These are phyloP conservation scores for Haberlea rhodopensis DNA, from an alignment of 257 asterid species.

Conservation along the genomic window DNA sequence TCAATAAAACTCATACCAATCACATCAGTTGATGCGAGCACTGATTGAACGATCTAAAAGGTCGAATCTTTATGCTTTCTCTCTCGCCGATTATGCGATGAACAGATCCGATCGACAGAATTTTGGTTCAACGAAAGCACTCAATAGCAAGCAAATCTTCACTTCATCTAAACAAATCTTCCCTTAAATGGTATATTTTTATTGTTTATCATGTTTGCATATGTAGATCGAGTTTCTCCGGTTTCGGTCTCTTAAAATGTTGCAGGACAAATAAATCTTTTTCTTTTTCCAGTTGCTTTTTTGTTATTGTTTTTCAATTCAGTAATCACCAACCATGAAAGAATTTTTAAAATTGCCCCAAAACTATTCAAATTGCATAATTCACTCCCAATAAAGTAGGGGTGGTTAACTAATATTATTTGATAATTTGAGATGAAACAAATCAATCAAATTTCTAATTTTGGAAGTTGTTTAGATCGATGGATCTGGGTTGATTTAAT, in stretches of 20 bases:
- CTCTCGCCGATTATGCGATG: conserved; percentile 13
- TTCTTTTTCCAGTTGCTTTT: background rate
- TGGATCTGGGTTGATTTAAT: too few species aligned
- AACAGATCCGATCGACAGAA: conserved; percentile 30
- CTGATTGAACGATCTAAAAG: conserved; percentile 35
- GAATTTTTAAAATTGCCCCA: background rate
- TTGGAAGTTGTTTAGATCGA: too few species aligned
- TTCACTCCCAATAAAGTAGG: too few species aligned
- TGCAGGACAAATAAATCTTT: conserved; percentile 21
- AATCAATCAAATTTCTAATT: too few species aligned
- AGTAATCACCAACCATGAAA: conserved; percentile 21
- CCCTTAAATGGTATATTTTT: background rate
- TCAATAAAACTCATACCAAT: conserved; percentile 40
- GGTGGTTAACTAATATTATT: too few species aligned
- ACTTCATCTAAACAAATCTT: background rate
- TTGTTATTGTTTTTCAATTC: conserved; percentile 12
- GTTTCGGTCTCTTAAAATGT: conserved; percentile 16
- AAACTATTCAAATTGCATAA: background rate
- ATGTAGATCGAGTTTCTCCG: conserved; percentile 27
- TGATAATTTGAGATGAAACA: too few species aligned
- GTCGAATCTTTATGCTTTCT: conserved; percentile 22
- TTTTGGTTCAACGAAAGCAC: background rate
- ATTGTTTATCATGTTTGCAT: background rate
- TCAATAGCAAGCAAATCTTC: conserved; percentile 1
- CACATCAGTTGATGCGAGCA: conserved; percentile 43